Conservation (phyloP, 352 stramenopile species). For the Aphanomyces euteiches region DNA sequence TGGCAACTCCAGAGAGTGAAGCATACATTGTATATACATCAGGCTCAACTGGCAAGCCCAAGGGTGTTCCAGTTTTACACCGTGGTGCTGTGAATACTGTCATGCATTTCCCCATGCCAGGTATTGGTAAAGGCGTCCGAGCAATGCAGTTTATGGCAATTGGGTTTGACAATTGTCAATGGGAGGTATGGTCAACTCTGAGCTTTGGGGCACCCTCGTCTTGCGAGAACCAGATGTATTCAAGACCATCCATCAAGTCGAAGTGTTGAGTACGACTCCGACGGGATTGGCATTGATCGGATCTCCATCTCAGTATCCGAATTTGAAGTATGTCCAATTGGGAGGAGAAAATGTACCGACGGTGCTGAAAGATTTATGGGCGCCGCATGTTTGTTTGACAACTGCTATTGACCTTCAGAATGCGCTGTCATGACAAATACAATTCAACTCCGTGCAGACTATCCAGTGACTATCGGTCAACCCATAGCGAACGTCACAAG, state of each 20-base stretch:
- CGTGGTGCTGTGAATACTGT: constrained; percentile 5
- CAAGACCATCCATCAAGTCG: background rate
- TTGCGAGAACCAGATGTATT: background rate
- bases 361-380: background rate
- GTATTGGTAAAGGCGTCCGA: background rate
- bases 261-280: background rate
- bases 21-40: constrained; percentile 50
- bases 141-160: background rate
- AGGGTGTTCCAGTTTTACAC: constrained; percentile 6
- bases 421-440: background rate
- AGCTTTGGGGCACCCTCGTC: background rate
- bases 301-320: background rate
- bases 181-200: background rate
- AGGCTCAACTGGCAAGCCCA: constrained; percentile 13
- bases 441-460: background rate
- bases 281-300: background rate
- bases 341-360: constrained; percentile 1
- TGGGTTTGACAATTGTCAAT: background rate
- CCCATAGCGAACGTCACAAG: constrained; percentile 67
- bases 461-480: constrained; percentile 48
- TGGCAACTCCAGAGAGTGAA: background rate
- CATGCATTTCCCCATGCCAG: background rate
- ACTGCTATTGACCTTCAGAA: background rate
- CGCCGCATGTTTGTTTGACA: background rate
- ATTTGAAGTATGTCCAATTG: constrained; percentile 2